phyloP scores from a whole-genome alignment of 768 basidiomycete species.

The Neoboletus brunneissimus region DNA sequence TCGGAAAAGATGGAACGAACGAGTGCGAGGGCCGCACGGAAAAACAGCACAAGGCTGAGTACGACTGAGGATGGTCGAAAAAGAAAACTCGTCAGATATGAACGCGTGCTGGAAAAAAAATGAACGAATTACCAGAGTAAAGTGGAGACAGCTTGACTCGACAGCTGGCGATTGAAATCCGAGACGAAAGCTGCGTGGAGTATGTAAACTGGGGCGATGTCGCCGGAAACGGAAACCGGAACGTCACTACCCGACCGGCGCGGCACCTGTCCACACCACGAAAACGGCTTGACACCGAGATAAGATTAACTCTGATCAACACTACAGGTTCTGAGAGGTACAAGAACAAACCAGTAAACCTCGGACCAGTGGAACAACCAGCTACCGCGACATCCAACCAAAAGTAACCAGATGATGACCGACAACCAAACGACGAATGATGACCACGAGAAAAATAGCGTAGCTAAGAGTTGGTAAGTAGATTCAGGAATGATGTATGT shows the following conservation, averaged over 20 bases:
- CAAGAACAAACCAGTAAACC: slow-evolving; percentile 9
- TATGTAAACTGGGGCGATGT: background rate
- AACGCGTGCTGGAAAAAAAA: no score
- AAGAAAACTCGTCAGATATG: slow-evolving; percentile 1
- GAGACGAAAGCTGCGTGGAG: background rate
- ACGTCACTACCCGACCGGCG: background rate
- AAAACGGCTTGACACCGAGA: background rate
- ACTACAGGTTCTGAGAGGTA: slow-evolving; percentile 4
- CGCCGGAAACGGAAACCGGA: slow-evolving; percentile 11
- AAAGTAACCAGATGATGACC: slow-evolving; percentile 5
- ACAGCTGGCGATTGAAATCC: slow-evolving; percentile 7
- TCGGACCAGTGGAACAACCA: slow-evolving; percentile 6
- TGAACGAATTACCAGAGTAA: slow-evolving; percentile 20
- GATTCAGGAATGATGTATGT: slow-evolving; percentile 14
- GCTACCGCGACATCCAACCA: slow-evolving; percentile 7
- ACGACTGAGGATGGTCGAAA: slow-evolving; percentile 14
- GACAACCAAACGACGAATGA: slow-evolving; percentile 8
- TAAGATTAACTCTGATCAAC: background rate
- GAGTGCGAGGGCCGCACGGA: slow-evolving; percentile 27
- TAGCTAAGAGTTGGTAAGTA: slow-evolving; percentile 11
- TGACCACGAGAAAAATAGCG: slow-evolving; percentile 1
- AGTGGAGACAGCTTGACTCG: slow-evolving; percentile 31
- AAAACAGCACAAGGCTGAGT: slow-evolving; percentile 35
- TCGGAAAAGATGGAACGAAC: slow-evolving; percentile 7
- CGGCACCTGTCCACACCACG: background rate